Evolutionary conservation across 148 eudicot species (phyloP).

Genomic region (Diospyros lotus): DNA sequence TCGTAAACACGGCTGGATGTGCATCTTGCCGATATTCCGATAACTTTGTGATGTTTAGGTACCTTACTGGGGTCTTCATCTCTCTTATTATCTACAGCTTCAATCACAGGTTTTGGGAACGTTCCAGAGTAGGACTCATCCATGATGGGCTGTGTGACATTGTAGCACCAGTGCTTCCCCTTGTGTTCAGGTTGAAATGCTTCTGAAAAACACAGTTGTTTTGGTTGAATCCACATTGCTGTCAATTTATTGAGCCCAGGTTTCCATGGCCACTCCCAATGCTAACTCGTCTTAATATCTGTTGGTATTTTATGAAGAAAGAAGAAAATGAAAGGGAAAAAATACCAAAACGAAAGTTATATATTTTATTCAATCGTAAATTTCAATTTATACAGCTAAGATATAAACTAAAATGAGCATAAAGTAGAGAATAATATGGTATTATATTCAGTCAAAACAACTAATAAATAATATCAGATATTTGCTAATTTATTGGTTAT

Average conservation of each 20-base stretch:
- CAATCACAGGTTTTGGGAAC: constrained; percentile 29
- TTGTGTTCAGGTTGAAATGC: constrained; percentile 48
- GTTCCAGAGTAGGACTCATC: constrained; percentile 26
- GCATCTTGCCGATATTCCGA: constrained; percentile 48
- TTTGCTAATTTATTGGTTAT: too few species aligned
- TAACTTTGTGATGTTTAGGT: constrained; percentile 45
- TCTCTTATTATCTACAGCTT: constrained; percentile 19
- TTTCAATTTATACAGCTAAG: too few species aligned
- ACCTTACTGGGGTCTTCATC: constrained; percentile 26
- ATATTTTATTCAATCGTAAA: too few species aligned
- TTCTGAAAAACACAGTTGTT: constrained; percentile 39
- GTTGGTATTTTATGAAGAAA: too few species aligned
- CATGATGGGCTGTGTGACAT: constrained; percentile 32
- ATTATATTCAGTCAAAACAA: too few species aligned
- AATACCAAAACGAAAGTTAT: too few species aligned
- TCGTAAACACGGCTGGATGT: constrained; percentile 33
- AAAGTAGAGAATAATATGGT: too few species aligned
- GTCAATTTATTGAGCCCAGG: constrained; percentile 51
- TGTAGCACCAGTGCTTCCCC: constrained; percentile 39
- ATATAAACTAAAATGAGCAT: too few species aligned
- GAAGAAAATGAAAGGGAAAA: too few species aligned
- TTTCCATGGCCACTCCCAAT: constrained; percentile 32
- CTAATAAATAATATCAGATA: too few species aligned
- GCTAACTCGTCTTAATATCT: constrained; percentile 39
- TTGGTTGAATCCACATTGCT: constrained; percentile 30